A percentile compares a stretch with the other conserved stretches of the same genome.
These are phyloP conservation scores for Aphanoascus verrucosus DNA, from an alignment of 2,329 filamentous ascomycete genomes.

Conservation along the genomic window DNA sequence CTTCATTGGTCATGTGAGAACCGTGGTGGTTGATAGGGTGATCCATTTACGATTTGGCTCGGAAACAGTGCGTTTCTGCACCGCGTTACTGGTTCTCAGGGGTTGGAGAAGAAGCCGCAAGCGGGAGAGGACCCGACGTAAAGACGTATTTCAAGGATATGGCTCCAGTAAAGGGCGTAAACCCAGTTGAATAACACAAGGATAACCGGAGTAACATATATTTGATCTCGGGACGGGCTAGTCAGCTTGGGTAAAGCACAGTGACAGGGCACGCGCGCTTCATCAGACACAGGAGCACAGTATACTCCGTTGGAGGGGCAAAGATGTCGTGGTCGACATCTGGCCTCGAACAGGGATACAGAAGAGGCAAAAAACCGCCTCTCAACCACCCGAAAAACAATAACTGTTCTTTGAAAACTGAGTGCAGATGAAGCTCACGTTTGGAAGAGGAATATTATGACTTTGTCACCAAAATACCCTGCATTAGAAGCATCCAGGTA, in stretches of 20 bases:
- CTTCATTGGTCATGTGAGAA: slow-evolving; percentile 2
- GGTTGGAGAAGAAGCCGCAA: neutral
- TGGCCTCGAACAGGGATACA: neutral
- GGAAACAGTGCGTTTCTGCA: neutral
- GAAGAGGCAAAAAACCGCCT: neutral
- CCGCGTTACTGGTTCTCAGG: neutral
- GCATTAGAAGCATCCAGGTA: slow-evolving; percentile 1
- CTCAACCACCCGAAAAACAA: neutral
- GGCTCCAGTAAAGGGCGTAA: slow-evolving; percentile 7
- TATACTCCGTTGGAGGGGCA: neutral
- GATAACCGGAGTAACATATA: neutral
- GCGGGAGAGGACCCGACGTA: neutral
- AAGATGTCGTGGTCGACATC: neutral
- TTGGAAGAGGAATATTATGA: neutral
- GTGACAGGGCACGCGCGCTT: too few species aligned
- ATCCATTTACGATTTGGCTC: slow-evolving; percentile 1
- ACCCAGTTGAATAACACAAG: slow-evolving; percentile 5
- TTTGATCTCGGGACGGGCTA: neutral
- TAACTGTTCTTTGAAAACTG: neutral
- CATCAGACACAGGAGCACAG: neutral
- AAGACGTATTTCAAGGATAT: slow-evolving; percentile 2
- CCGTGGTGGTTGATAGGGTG: neutral
- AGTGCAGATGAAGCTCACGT: neutral
- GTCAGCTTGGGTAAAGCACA: neutral
- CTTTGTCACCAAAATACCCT: slow-evolving; percentile 4